Percentiles rank a stretch among this genome's conserved stretches.
Evolutionary conservation across 805 yeast species (phyloP).

Genomic region (Zygosaccharomyces gambellarensis): DNA sequence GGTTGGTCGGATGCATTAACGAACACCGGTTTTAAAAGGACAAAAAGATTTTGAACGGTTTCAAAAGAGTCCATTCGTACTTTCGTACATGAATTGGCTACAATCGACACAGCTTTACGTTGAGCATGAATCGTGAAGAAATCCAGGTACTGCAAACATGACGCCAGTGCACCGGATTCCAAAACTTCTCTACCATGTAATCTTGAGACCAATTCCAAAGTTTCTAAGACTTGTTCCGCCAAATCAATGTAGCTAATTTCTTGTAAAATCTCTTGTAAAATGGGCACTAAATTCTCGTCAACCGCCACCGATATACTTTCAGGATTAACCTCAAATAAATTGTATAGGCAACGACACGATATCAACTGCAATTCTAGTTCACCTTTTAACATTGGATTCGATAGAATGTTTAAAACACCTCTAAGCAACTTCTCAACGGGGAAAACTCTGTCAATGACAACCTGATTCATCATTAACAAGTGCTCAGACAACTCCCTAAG

Average conservation of each 20-base stretch:
- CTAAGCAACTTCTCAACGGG: conserved; percentile 55
- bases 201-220: conserved; percentile 62
- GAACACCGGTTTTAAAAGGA: conserved; percentile 51
- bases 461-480: conserved; percentile 62
- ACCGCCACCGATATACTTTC: conserved; percentile 61
- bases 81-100: conserved; percentile 60
- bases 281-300: conserved; percentile 58
- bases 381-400: conserved; percentile 51
- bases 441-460: conserved; percentile 56
- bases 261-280: conserved; percentile 56
- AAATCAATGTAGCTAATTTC: conserved; percentile 83
- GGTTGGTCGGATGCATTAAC: conserved; percentile 48
- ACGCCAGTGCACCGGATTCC: conserved; percentile 52
- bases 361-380: conserved; percentile 77
- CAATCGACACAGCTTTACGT: conserved; percentile 67
- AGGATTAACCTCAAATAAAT: conserved; percentile 68
- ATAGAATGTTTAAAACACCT: conserved; percentile 53
- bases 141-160: conserved; percentile 71
- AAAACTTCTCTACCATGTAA: conserved; percentile 49
- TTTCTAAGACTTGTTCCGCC: conserved; percentile 84
- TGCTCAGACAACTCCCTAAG: conserved; percentile 60
- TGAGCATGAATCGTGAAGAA: conserved; percentile 89
- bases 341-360: conserved; percentile 79
- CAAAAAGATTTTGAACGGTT: conserved; percentile 53
- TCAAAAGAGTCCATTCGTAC: conserved; percentile 43